A percentile compares a stretch with the other conserved stretches of the same genome.
Conservation (phyloP, 345 rosid species). For the Populus deltoides region DNA sequence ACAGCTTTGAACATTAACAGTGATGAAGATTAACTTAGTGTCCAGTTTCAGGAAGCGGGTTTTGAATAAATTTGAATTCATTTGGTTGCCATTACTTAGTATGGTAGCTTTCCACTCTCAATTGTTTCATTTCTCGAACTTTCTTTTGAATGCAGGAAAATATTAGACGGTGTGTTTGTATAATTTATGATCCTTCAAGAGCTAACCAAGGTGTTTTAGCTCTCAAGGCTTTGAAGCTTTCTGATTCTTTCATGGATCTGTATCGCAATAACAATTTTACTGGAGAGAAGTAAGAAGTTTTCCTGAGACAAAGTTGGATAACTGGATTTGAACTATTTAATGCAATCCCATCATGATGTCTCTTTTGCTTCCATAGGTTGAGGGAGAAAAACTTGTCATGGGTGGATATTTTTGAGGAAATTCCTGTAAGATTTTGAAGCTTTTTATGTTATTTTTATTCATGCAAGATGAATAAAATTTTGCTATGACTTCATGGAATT, state of each 20-base stretch:
- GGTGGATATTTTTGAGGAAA: slow-evolving; percentile 99
- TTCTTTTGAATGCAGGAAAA: slow-evolving; percentile 54
- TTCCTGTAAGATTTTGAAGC: slow-evolving; percentile 68
- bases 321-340: slow-evolving; percentile 11
- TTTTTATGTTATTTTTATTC: slow-evolving; percentile 1
- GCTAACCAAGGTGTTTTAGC: slow-evolving; percentile 85
- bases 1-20: too few species aligned
- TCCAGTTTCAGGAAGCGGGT: too few species aligned
- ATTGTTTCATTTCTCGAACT: background rate
- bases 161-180: slow-evolving; percentile 92
- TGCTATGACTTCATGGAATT: background rate
- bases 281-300: slow-evolving; percentile 77
- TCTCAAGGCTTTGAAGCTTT: slow-evolving; percentile 95
- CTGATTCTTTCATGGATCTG: slow-evolving; percentile 95
- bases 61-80: too few species aligned
- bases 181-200: slow-evolving; percentile 95
- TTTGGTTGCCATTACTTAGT: background rate
- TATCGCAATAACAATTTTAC: slow-evolving; percentile 74
- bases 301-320: slow-evolving; percentile 1
- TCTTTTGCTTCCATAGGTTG: slow-evolving; percentile 47
- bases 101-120: background rate
- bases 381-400: slow-evolving; percentile 98
- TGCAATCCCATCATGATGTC: background rate
- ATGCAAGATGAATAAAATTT: background rate
- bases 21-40: too few species aligned